phyloP scores from a whole-genome alignment of 805 yeast genomes.

The Yamadazyma endophytica region DNA sequence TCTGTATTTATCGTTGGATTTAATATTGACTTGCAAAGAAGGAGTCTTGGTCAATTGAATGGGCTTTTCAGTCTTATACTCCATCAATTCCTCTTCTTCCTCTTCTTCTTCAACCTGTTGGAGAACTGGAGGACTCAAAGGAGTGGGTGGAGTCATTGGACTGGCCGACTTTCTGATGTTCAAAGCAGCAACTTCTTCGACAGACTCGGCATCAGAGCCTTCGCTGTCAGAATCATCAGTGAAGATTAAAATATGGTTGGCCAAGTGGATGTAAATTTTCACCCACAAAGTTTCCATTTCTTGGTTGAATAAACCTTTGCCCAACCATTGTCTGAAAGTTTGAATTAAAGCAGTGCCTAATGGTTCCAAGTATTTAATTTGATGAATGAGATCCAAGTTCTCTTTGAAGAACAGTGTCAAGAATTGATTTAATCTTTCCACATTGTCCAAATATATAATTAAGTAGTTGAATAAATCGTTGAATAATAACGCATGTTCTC shows the following conservation, averaged over 20 bases:
- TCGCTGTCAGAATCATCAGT: slow-evolving; percentile 14
- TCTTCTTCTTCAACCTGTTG: slow-evolving; percentile 12
- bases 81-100: slow-evolving; percentile 4
- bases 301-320: slow-evolving; percentile 23
- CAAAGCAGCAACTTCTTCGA: slow-evolving; percentile 24
- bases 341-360: slow-evolving; percentile 37
- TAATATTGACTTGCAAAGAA: slow-evolving; percentile 11
- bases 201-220: slow-evolving; percentile 13
- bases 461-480: slow-evolving; percentile 31
- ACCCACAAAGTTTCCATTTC: slow-evolving; percentile 36
- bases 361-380: slow-evolving; percentile 34
- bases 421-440: slow-evolving; percentile 27
- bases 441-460: slow-evolving; percentile 27
- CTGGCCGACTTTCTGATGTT: slow-evolving; percentile 12
- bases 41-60: slow-evolving; percentile 8
- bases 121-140: slow-evolving; percentile 11
- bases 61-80: slow-evolving; percentile 7
- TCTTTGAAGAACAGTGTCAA: slow-evolving; percentile 28
- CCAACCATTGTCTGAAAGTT: slow-evolving; percentile 35
- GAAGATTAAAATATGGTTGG: slow-evolving; percentile 30
- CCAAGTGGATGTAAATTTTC: slow-evolving; percentile 34
- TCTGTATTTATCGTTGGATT: slow-evolving; percentile 25
- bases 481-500: slow-evolving; percentile 30
- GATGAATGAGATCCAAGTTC: slow-evolving; percentile 20
- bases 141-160: slow-evolving; percentile 11